These are phyloP conservation scores for Cercospora zeae-maydis DNA, from an alignment of 2,329 filamentous ascomycete species.

Conservation along the genomic window DNA sequence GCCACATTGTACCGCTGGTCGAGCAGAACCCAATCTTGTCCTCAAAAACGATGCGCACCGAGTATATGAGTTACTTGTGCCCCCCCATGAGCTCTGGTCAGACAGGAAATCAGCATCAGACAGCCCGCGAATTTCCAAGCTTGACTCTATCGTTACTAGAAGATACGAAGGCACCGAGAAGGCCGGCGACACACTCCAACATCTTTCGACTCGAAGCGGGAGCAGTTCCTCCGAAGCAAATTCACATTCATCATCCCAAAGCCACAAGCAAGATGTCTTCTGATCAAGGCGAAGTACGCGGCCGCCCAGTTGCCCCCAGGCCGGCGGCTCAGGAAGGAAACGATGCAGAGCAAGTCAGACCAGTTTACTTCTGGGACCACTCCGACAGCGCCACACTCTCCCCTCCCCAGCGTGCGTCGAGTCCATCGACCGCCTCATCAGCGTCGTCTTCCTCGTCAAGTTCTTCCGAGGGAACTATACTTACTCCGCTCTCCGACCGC, in stretches of 20 bases:
- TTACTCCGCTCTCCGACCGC: neutral
- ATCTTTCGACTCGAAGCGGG: neutral
- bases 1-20: neutral
- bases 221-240: neutral
- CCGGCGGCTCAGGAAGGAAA: neutral
- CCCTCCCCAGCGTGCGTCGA: neutral
- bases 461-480: neutral
- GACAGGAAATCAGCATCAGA: too few species aligned
- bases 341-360: neutral
- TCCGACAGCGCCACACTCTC: neutral
- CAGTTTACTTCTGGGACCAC: neutral
- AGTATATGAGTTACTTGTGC: neutral
- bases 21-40: neutral
- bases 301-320: neutral
- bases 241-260: neutral
- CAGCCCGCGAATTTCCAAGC: too few species aligned
- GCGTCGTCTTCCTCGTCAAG: neutral
- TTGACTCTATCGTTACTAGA: too few species aligned
- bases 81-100: neutral
- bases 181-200: neutral
- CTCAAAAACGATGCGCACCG: neutral
- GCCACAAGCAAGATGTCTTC: neutral
- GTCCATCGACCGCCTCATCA: slow-evolving; percentile 2
- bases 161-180: neutral
- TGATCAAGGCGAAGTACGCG: neutral